These are phyloP conservation scores for Escovopsis sp. DNA, from an alignment of 2,329 filamentous ascomycete genomes.

Conservation along the genomic window DNA sequence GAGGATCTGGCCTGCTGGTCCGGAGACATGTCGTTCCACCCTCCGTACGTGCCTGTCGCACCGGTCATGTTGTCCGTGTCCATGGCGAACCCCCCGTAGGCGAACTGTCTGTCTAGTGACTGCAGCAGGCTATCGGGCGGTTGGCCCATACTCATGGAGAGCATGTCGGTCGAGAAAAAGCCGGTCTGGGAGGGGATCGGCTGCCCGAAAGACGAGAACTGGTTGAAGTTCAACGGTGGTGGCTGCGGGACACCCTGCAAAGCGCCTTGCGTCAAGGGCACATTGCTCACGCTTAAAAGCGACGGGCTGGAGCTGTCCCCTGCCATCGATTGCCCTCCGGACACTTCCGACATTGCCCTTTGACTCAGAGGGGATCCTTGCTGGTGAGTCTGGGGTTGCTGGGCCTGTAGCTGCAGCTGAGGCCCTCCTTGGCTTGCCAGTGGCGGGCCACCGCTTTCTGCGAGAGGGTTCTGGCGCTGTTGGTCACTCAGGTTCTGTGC, in stretches of 20 bases:
- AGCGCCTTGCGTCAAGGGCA: conserved; percentile 26
- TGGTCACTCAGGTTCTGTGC: conserved; percentile 1
- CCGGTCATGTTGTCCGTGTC: conserved; percentile 26
- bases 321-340: conserved; percentile 20
- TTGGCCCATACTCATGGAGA: conserved; percentile 36
- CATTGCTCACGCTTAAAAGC: conserved; percentile 26
- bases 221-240: conserved; percentile 32
- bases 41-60: conserved; percentile 25
- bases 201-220: conserved; percentile 24
- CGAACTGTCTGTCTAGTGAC: conserved; percentile 60
- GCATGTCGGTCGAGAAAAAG: conserved; percentile 38
- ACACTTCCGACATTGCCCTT: conserved; percentile 27
- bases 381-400: conserved; percentile 6
- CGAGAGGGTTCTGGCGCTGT: neutral
- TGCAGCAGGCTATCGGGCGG: conserved; percentile 41
- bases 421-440: conserved; percentile 3
- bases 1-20: conserved; percentile 13
- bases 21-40: conserved; percentile 28
- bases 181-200: conserved; percentile 21
- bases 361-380: conserved; percentile 10
- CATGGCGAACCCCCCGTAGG: conserved; percentile 57
- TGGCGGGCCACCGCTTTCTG: conserved; percentile 3
- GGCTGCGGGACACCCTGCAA: conserved; percentile 29
- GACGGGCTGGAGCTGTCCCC: conserved; percentile 19
- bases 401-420: conserved; percentile 11